Evolutionary conservation across 208 protist species (phyloP).

Genomic region (Leishmania aethiopica): DNA sequence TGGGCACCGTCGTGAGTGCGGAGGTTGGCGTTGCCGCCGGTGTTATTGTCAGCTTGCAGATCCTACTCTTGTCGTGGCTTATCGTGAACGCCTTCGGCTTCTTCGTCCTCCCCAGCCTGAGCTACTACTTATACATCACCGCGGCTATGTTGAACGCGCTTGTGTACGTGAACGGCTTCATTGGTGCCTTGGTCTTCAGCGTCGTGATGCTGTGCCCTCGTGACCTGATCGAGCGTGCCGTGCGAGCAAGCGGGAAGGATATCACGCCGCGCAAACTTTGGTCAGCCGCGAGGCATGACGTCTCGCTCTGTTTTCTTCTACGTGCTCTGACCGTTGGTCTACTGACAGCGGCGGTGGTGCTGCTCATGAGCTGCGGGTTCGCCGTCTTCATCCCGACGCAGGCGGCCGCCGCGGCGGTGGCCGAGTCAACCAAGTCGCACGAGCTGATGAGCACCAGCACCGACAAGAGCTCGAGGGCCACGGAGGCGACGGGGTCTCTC

Average conservation of each 20-base stretch:
- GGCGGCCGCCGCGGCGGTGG: conserved; percentile 12
- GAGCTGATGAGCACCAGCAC: conserved; percentile 23
- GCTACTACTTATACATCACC: conserved; percentile 31
- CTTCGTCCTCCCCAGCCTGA: conserved; percentile 27
- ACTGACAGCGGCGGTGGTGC: conserved; percentile 26
- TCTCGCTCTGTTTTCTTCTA: conserved; percentile 34
- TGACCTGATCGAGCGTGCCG: conserved; percentile 30
- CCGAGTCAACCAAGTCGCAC: conserved; percentile 15
- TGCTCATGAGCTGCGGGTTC: conserved; percentile 21
- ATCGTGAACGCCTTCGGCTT: conserved; percentile 29
- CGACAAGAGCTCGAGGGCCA: not conserved
- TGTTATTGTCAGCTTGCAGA: conserved; percentile 26
- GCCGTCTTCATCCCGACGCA: conserved; percentile 33
- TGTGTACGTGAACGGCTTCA: conserved; percentile 15
- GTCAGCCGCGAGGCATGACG: conserved; percentile 28
- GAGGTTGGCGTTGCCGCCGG: conserved; percentile 41
- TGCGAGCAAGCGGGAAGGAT: conserved; percentile 20
- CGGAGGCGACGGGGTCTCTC: conserved; percentile 8
- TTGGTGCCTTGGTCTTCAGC: conserved; percentile 27
- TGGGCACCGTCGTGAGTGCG: conserved; percentile 26
- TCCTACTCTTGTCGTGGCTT: conserved; percentile 31
- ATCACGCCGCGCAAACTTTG: conserved; percentile 20
- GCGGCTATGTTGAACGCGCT: conserved; percentile 18
- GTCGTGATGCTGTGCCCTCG: conserved; percentile 33
- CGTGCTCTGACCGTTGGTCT: conserved; percentile 29